Percentiles rank a stretch among this genome's conserved stretches.
Conservation (phyloP, 441 rosid species). For the Populus hybrid region DNA sequence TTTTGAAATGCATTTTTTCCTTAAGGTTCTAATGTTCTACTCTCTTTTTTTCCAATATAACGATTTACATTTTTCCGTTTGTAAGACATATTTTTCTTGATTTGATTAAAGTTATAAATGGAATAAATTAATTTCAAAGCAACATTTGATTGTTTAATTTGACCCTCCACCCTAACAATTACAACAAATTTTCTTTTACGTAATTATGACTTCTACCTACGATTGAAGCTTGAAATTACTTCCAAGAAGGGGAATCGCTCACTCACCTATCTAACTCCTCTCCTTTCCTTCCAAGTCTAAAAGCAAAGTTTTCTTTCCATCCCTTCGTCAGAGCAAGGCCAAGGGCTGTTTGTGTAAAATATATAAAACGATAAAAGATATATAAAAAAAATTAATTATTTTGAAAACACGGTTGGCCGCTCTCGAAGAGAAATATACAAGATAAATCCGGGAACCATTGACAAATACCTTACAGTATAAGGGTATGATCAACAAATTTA, state of each 20-base stretch:
- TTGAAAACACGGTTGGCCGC: no score
- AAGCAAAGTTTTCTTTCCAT: background rate
- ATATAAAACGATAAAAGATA: no score
- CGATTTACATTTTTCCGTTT: background rate
- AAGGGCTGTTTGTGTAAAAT: no score
- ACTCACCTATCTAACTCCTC: background rate
- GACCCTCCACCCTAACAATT: background rate
- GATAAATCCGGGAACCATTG: no score
- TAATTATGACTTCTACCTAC: background rate
- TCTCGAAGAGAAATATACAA: no score
- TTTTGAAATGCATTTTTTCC: no score
- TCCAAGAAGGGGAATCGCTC: constrained; percentile 2
- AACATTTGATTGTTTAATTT: background rate
- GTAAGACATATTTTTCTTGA: background rate
- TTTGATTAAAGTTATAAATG: background rate
- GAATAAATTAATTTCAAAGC: background rate
- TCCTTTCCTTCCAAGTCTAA: background rate
- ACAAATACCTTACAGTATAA: no score
- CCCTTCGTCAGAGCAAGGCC: background rate
- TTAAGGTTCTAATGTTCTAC: no score
- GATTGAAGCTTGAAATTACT: constrained; percentile 7
- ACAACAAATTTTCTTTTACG: background rate
- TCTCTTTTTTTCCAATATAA: background rate
- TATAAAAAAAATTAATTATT: no score
- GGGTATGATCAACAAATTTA: no score